Base-by-base conservation (phyloP, 306 rosid species). In the Vigna mungo region DNA sequence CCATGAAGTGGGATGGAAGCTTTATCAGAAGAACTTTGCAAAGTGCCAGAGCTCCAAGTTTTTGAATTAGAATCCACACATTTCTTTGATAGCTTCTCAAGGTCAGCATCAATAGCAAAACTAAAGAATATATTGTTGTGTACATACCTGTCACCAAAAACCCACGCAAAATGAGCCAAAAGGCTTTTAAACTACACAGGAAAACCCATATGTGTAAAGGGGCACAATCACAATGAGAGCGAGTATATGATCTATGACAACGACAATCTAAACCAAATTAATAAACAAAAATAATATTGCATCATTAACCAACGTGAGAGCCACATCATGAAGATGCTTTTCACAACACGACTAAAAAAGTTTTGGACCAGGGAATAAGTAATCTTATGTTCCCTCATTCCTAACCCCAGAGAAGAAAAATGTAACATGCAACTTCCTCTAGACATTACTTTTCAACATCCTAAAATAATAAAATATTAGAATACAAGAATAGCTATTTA, bases 41-140 rank as follows among this genome's bases (percentile, higher is more conserved):
- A n/a, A 67, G 87, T 76, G 77, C 73, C 67, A 5, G 85, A 18
- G 80, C 68, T 75, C 53, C 67, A 78, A 32, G 83, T 21, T 69
- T 89, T 87, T 32, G 79, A 83, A 80, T 72, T 86, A 75, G 85
- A 81, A 80, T 92, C 87, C 17, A 14, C 72, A 47, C 21, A 72
- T 81, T 86, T 92, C 91, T 88, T 96, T 46, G 89, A 80, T 80
- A 93, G 88, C 84, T 91, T 89, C 84, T 96, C 98, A 86, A 91
- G 93, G 82, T 96, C 99, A 68, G 93, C 97, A 87, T 96, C 99
- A 87, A 96, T 87, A 71, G 99, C 98, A 79, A 96, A 96, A 84
- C 99, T 96, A 53, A 91, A 96, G 94, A 96, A 96, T 81, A 96
- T 96, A 80, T 91, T 96, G 80, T 96, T 96, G 94, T 96, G 99